Base-by-base conservation (phyloP, 164 flowering plant species). In the Nelumbo lutea region DNA sequence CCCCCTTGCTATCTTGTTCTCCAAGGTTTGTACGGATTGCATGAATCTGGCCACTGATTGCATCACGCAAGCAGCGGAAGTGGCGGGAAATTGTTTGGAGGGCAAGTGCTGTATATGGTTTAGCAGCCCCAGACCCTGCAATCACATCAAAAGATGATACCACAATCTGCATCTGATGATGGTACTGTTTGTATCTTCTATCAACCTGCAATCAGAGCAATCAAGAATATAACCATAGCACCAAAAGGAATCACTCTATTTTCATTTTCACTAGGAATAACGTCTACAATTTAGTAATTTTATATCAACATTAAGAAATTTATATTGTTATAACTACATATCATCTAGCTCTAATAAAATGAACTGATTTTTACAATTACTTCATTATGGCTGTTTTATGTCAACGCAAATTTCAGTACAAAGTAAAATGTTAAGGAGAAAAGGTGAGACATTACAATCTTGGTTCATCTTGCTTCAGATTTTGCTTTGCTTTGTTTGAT, bases 71-170 rank as follows among this genome's bases (percentile, higher is more conserved):
- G 59, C 70, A 60, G 4, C 70, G 65, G 57, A 70, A 74, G 46
- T 70, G 77, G 11, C 40, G 44, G 39, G 77, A 69, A 43, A 74
- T 70, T 8, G 72, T 56, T 62, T 70, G 58, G 7, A 69, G 62
- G 44, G 77, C 73, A 14, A 70, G 60, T 7, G 72, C 67, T 2
- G 73, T 65, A 70, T 70, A 70, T 3, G 70, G 53, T 38, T 50
- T 70, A n/a, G 77, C 65, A 40, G 73, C 42, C 1, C 70, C 67
- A 27, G 39, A 27, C 13, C 70, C 73, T 2, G 73, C 73, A 6
- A 65, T 64, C 5, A 64, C 11, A 9, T 74, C 70, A 52, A 74
- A 74, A 5, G 77, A 73, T 27, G 64, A 62, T 65, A 84, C 85
- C 76, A 74, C 77, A 1, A 55, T 59, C 63, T 70, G 73, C 66